Percentiles rank a stretch among this genome's conserved stretches.
phyloP scores from a whole-genome alignment of 2,329 filamentous ascomycete species.

The Fusarium longipes region DNA sequence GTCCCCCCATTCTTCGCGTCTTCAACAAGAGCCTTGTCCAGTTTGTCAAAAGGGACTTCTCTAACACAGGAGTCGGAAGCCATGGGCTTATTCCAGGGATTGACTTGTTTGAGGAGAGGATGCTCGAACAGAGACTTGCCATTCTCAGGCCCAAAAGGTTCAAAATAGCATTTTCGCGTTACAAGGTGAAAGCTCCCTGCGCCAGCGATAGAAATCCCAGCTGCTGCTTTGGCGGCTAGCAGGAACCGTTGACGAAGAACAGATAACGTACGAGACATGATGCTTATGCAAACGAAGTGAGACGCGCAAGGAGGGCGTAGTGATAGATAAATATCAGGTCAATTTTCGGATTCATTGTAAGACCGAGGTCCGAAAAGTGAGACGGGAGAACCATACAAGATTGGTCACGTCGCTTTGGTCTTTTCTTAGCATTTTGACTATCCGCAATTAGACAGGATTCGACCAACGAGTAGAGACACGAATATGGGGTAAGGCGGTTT shows the following conservation, averaged over 20 bases:
- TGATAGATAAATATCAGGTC: too few relatives aligned
- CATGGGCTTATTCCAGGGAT: constrained; percentile 37
- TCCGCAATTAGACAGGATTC: too few relatives aligned
- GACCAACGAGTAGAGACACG: too few relatives aligned
- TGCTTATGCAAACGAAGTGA: rapidly evolving
- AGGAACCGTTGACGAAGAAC: not conserved
- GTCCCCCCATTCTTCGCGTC: constrained; percentile 34
- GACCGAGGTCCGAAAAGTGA: too few relatives aligned
- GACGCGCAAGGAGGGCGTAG: too few relatives aligned
- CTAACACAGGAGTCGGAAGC: constrained; percentile 38
- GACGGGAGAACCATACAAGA: too few relatives aligned
- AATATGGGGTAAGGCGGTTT: too few relatives aligned
- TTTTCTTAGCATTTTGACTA: too few relatives aligned
- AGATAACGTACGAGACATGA: not conserved
- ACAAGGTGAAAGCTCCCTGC: constrained; percentile 23
- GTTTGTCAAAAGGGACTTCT: constrained; percentile 10
- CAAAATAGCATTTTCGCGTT: constrained; percentile 37
- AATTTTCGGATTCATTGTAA: too few relatives aligned
- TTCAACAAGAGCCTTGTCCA: constrained; percentile 16
- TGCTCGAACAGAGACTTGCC: constrained; percentile 21
- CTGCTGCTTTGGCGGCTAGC: not conserved
- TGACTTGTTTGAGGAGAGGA: constrained; percentile 25
- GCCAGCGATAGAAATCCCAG: constrained; percentile 8
- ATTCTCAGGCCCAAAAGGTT: constrained; percentile 29
- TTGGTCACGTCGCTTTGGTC: too few relatives aligned